Evolutionary conservation across 176 grass and related monocot genomes (phyloP), one percentile per base, ranked within the genome.

Genomic region (Oropetium thomaeum): DNA sequence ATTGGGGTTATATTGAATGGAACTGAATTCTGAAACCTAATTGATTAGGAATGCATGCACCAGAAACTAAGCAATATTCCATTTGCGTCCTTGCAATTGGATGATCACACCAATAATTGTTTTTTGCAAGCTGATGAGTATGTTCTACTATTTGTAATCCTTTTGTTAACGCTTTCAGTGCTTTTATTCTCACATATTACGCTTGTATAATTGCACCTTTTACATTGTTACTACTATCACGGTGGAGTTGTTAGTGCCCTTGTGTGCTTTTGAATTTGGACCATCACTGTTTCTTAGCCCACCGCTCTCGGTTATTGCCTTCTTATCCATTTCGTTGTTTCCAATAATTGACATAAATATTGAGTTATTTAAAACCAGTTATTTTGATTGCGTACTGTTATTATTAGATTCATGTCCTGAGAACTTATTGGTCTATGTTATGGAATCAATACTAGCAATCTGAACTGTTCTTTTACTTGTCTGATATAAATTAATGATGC

Each of bases 381-480:
- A 26, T 13, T 11, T 73, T 73, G 23, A 15, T 31, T 77, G 30
- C 45, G 27, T 40, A 60, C 20, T 32, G 1, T 32, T 79, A 31
- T 6, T 41, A 19, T 23, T 32, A 23, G 17, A 17, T 57, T 65
- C 28, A 7, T 37, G 7, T 45, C 6, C 16, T 30, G 22, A 2
- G 23, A 32, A 31, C 72, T 58, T 20, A 29, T 31, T 67, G 48
- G 19, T 74, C 2, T 51, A 33, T 8, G 13, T 34, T 0, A 41
- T 26, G 20, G 10, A 47, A 53, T 47, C 22, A 37, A 75, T 59
- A 48, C 26, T 58, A 58, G n/a, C 29, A 29, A 6, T 4, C 13
- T 67, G 28, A 60, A n/a, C 57, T 17, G 31, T 81, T 31, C 31
- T 25, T 30, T 82, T 67, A 33, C 60, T 65, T 55, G 15, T 66